These are phyloP conservation scores for Sindora glabra DNA, from an alignment of 306 rosid genomes.

Conservation along the genomic window DNA sequence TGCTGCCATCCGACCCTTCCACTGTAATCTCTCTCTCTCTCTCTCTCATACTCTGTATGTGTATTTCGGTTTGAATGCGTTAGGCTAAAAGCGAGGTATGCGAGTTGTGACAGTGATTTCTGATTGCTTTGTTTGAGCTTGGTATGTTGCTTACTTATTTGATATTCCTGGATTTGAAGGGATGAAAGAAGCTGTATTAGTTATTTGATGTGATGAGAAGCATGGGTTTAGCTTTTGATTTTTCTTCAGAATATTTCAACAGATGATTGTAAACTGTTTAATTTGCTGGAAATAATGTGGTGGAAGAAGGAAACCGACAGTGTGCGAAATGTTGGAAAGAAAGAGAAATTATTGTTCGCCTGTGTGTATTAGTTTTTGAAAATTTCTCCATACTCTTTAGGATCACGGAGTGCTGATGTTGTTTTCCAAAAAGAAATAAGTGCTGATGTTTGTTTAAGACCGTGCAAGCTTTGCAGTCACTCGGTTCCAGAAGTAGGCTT, in stretches of 20 bases:
- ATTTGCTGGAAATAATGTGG: not conserved
- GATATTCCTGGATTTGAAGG: no score
- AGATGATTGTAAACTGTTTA: no score
- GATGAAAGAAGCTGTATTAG: no score
- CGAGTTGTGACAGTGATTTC: not conserved
- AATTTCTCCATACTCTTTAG: not conserved
- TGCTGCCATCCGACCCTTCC: slow-evolving; percentile 58
- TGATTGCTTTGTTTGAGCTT: not conserved
- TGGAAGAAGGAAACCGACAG: not conserved
- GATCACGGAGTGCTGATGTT: not conserved
- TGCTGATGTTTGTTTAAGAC: not conserved
- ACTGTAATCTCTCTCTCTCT: slow-evolving; percentile 53
- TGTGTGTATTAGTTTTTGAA: not conserved
- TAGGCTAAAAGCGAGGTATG: not conserved
- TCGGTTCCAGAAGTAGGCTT: not conserved
- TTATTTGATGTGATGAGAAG: no score
- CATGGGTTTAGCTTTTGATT: no score
- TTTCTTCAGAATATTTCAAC: no score
- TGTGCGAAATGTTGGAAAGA: not conserved
- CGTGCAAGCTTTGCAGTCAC: not conserved
- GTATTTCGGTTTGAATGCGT: not conserved
- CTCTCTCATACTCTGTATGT: slow-evolving; percentile 10
- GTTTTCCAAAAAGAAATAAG: no score
- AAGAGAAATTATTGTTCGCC: not conserved
- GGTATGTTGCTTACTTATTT: not conserved